These are phyloP conservation scores for Neurospora sp. DNA, from an alignment of 2,329 filamentous ascomycete genomes.

Conservation along the genomic window DNA sequence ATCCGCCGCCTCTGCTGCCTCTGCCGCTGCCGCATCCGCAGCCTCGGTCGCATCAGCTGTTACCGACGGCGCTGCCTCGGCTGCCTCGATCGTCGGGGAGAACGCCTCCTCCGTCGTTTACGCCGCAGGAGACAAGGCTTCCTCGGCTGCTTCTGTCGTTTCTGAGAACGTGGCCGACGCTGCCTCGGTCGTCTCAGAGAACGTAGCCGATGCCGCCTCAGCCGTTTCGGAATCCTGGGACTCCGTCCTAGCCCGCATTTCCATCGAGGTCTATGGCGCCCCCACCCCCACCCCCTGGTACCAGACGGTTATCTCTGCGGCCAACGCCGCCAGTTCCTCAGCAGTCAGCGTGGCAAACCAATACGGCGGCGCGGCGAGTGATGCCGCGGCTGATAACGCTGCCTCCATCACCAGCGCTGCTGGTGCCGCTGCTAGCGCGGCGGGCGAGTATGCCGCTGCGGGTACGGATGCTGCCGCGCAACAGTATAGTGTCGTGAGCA, in stretches of 20 bases:
- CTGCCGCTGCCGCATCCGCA: slow-evolving; percentile 31
- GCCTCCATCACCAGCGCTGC: slow-evolving; percentile 26
- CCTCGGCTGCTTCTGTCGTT: slow-evolving; percentile 8
- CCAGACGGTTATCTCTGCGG: slow-evolving; percentile 34
- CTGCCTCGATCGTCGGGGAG: slow-evolving; percentile 37
- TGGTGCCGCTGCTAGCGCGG: slow-evolving; percentile 15
- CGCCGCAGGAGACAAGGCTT: slow-evolving; percentile 14
- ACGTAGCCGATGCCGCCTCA: slow-evolving; percentile 11
- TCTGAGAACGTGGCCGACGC: slow-evolving; percentile 22
- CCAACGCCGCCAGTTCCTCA: slow-evolving; percentile 46
- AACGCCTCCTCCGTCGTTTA: slow-evolving; percentile 32
- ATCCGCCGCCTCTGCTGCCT: slow-evolving; percentile 32
- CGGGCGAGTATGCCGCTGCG: slow-evolving; percentile 49
- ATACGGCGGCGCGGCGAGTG: slow-evolving; percentile 42
- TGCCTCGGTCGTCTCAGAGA: slow-evolving; percentile 14
- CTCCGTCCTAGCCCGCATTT: slow-evolving; percentile 52
- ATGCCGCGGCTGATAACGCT: slow-evolving; percentile 25
- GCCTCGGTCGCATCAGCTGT: slow-evolving; percentile 29
- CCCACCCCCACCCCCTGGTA: slow-evolving; percentile 52
- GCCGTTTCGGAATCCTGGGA: slow-evolving; percentile 50
- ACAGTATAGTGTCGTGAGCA: slow-evolving; percentile 62
- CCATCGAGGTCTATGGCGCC: slow-evolving; percentile 59
- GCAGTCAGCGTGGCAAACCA: slow-evolving; percentile 37
- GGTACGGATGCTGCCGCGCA: slow-evolving; percentile 50
- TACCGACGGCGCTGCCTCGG: slow-evolving; percentile 22